A percentile compares a stretch with the other conserved stretches of the same genome.
phyloP scores from a whole-genome alignment of 2,329 filamentous ascomycete species.

The Eurotiales sp. region DNA sequence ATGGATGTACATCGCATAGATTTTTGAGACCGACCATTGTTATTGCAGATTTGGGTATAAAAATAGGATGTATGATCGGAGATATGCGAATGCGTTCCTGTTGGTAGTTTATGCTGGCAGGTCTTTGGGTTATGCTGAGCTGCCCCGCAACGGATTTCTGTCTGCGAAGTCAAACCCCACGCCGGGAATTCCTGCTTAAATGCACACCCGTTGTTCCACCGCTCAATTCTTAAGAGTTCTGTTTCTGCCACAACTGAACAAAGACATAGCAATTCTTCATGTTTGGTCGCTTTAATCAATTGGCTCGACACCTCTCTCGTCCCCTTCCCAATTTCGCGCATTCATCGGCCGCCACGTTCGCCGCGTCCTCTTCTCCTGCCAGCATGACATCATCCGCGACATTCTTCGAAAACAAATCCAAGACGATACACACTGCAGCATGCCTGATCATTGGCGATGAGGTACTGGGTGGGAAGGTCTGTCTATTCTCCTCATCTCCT shows the following conservation, averaged over 20 bases:
- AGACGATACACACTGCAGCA: constrained; percentile 81
- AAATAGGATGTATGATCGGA: too few relatives aligned
- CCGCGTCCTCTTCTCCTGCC: constrained; percentile 16
- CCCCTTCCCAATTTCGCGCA: constrained; percentile 58
- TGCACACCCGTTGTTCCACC: too few relatives aligned
- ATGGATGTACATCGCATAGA: not conserved
- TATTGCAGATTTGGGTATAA: not conserved
- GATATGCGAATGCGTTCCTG: too few relatives aligned
- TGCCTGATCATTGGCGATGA: constrained; percentile 97
- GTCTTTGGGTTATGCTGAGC: too few relatives aligned
- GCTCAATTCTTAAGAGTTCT: too few relatives aligned
- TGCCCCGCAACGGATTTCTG: constrained; percentile 3
- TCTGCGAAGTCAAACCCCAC: constrained; percentile 5
- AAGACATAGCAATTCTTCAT: constrained; percentile 53
- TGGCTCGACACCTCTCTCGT: constrained; percentile 67
- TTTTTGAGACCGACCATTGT: not conserved
- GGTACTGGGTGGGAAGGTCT: constrained; percentile 88
- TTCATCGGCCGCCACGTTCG: constrained; percentile 31
- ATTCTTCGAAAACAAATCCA: constrained; percentile 30
- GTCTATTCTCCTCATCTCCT: not conserved
- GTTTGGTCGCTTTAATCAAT: constrained; percentile 71
- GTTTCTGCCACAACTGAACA: too few relatives aligned
- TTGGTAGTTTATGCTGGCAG: too few relatives aligned
- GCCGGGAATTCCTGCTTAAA: too few relatives aligned
- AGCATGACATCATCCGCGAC: constrained; percentile 44